Base-by-base conservation (phyloP, 2,329 filamentous ascomycete genomes). In the Plectosphaerella cucumerina region DNA sequence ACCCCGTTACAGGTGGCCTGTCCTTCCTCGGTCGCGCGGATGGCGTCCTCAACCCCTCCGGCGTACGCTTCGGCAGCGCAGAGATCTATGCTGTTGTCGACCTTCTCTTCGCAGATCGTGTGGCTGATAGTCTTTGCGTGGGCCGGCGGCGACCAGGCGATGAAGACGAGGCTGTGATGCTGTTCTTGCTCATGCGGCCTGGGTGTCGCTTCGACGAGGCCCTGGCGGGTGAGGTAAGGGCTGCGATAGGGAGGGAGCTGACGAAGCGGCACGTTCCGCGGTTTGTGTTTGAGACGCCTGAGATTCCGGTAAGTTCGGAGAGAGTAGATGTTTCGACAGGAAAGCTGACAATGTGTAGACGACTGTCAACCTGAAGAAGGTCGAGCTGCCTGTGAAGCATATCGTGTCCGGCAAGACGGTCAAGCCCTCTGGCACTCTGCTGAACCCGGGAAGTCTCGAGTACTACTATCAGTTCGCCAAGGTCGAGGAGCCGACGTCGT, bases 341-440 rank as follows among this genome's bases (percentile, higher is more conserved):
- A 3, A 31, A 11, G 17, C 60, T 67, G 33, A 64, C 44, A 11
- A 43, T 17, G 18, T 15, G 21, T n/a, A 90, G 84, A 88, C 85
- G 0, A 94, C 89, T 0, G 84, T 94, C 55, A 94, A 93, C 63
- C 69, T 89, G 47, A 94, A 94, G 66, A 94, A 94, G 67, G 89
- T 94, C 4, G 89, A 94, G 65, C 60, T 94, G 48, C 89, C 89
- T 0, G 86, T 94, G 26, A 94, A 94, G 70, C 86, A 89, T 62
- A 94, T 94, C 56, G 85, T 94, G 1, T 90, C 82, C 0, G 89
- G 89, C 0, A 82, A 84, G 59, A 80, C 71, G 21, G 81, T 94
- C 62, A 90, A 87, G 67, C 81, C 88, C 0, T 89, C 85, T 46
- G 88, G 88, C 2, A 93, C 89, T 4, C 67, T 94, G 60, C 69